A percentile compares a stretch with the other conserved stretches of the same genome.
Conservation (phyloP, 345 rosid species). For the Garcia nutans region DNA sequence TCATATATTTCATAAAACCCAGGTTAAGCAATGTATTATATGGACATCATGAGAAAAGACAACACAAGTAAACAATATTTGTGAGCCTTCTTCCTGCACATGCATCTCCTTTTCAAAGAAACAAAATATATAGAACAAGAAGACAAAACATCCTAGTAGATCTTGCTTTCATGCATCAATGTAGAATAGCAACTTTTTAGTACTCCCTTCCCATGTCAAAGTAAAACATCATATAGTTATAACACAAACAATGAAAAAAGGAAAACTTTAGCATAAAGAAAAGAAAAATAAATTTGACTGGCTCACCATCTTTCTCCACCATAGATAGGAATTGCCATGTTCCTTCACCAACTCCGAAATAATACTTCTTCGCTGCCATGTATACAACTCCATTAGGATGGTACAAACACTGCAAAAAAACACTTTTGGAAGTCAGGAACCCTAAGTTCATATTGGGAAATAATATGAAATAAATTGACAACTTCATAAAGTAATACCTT, state of each 20-base stretch:
- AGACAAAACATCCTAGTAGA: not conserved
- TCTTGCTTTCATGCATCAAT: not conserved
- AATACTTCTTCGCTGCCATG: slow-evolving; percentile 88
- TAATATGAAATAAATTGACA: not conserved
- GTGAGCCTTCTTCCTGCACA: too few species aligned
- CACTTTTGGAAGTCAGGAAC: slow-evolving; percentile 21
- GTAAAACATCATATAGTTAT: too few species aligned
- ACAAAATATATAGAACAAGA: not conserved
- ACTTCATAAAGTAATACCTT: slow-evolving; percentile 40
- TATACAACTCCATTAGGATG: slow-evolving; percentile 66
- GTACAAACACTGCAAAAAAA: slow-evolving; percentile 50
- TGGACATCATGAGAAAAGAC: not conserved
- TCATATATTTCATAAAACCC: not conserved
- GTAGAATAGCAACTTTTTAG: too few species aligned
- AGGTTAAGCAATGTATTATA: not conserved
- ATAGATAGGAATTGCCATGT: slow-evolving; percentile 74
- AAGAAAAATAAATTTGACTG: slow-evolving; percentile 4
- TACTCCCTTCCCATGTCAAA: not conserved
- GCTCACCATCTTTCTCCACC: slow-evolving; percentile 77
- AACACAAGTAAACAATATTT: not conserved
- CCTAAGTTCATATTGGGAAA: not conserved
- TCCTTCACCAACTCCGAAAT: slow-evolving; percentile 98
- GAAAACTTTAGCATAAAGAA: not conserved
- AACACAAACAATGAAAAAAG: not conserved
- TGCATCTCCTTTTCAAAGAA: not conserved